Evolutionary conservation across 1,284 basidiomycete species (phyloP).

Genomic region (Austropuccinia psidii): DNA sequence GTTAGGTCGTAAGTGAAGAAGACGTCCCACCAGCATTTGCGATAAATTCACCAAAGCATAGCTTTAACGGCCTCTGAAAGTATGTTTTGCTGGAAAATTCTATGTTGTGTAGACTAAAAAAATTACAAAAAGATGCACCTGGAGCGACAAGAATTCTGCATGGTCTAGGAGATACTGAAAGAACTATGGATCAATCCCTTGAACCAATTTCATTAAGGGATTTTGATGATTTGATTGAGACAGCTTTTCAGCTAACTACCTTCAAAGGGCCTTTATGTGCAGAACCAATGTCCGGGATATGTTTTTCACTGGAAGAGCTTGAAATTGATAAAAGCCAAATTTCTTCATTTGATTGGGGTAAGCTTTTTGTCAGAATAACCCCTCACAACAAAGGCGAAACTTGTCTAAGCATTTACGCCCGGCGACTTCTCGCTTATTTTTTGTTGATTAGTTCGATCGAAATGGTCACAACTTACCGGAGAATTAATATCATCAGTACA

Average conservation of each 20-base stretch:
- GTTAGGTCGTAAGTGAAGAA: conserved; percentile 46
- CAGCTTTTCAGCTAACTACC: conserved; percentile 89
- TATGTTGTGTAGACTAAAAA: conserved; percentile 2
- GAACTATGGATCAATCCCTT: background rate
- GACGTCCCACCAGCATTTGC: background rate
- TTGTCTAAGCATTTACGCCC: conserved; percentile 27
- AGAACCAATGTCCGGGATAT: conserved; percentile 89
- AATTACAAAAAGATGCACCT: background rate
- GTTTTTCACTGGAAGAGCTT: conserved; percentile 75
- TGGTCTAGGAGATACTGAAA: background rate
- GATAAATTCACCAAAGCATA: too few relatives aligned
- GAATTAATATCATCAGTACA: conserved; percentile 79
- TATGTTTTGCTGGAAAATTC: too few relatives aligned
- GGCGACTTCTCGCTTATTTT: background rate
- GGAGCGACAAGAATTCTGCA: background rate
- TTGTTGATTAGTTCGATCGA: conserved; percentile 55
- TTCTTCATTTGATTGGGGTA: conserved; percentile 54
- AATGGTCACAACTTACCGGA: conserved; percentile 66
- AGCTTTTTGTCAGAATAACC: conserved; percentile 43
- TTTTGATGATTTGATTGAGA: conserved; percentile 76
- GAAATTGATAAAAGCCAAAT: conserved; percentile 54
- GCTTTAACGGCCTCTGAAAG: too few relatives aligned
- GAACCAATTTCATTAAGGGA: conserved; percentile 50
- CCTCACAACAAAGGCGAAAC: background rate
- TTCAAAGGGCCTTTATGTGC: conserved; percentile 90